Percentiles rank a stretch among this genome's conserved stretches.
These are phyloP conservation scores for Coniochaeta sp. DNA, from an alignment of 2,329 filamentous ascomycete species.

Conservation along the genomic window DNA sequence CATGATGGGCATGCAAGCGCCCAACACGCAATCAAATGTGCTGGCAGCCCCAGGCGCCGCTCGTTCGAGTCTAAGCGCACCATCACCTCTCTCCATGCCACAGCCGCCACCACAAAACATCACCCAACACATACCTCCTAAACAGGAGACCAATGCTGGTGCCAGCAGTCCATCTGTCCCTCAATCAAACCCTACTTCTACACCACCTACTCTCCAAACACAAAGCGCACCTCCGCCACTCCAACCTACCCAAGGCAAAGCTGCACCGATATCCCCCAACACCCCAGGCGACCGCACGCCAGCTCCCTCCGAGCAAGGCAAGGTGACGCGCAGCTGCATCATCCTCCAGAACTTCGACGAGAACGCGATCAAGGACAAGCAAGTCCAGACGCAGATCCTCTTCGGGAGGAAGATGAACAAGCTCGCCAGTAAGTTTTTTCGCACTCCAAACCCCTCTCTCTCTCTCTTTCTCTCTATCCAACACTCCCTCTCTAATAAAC, in stretches of 20 bases:
- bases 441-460: neutral
- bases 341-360: conserved; percentile 54
- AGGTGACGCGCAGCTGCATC: conserved; percentile 50
- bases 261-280: conserved; percentile 14
- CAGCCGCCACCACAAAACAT: conserved; percentile 1
- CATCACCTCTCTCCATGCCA: conserved; percentile 15
- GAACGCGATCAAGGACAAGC: conserved; percentile 45
- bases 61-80: conserved; percentile 8
- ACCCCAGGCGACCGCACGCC: conserved; percentile 17
- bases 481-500: neutral
- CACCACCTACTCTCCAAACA: neutral
- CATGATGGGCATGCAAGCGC: conserved; percentile 13
- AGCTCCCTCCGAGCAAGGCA: conserved; percentile 30
- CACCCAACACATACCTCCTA: neutral
- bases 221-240: neutral
- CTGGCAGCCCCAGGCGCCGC: conserved; percentile 17
- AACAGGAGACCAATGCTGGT: neutral
- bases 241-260: conserved; percentile 9
- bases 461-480: neutral
- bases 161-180: neutral
- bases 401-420: conserved; percentile 53
- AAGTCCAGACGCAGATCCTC: conserved; percentile 49
- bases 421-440: conserved; percentile 38
- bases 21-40: conserved; percentile 14
- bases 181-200: neutral